phyloP scores from a whole-genome alignment of 768 basidiomycete genomes.

The Kwoniella heveanensis region DNA sequence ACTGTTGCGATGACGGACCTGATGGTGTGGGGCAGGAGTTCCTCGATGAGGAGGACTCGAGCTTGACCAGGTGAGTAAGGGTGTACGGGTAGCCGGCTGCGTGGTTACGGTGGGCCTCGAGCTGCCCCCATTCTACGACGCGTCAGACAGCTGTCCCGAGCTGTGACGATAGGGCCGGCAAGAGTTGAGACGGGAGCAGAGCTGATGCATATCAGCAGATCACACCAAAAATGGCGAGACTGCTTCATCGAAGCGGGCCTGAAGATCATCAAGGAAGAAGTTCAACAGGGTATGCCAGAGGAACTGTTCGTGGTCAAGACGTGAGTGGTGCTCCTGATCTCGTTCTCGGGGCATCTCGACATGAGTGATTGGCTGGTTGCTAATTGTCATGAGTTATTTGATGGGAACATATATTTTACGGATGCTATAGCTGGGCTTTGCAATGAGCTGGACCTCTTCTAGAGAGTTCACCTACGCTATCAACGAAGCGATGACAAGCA shows the following conservation, averaged over 20 bases:
- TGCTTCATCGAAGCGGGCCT: conserved; percentile 76
- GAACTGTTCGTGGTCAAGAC: conserved; percentile 85
- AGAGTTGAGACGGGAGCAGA: too few relatives aligned
- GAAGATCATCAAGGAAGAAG: conserved; percentile 68
- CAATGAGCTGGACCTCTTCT: background rate
- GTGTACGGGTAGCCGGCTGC: too few relatives aligned
- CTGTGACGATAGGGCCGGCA: too few relatives aligned
- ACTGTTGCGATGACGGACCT: conserved; percentile 68
- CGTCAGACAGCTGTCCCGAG: too few relatives aligned
- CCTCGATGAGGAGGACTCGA: conserved; percentile 86
- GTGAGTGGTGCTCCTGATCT: too few relatives aligned
- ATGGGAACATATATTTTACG: too few relatives aligned
- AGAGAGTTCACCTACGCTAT: background rate
- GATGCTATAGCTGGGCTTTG: conserved; percentile 15
- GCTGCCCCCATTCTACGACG: too few relatives aligned
- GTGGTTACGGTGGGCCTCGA: too few relatives aligned
- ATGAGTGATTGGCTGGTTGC: conserved; percentile 58
- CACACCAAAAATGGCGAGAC: conserved; percentile 76
- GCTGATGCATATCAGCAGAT: conserved; percentile 64
- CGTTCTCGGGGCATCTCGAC: too few relatives aligned
- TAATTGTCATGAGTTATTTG: too few relatives aligned
- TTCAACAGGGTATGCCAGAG: conserved; percentile 79
- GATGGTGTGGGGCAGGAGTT: conserved; percentile 62
- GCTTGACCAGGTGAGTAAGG: conserved; percentile 79
- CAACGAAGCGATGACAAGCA: too few relatives aligned